Evolutionary conservation across 768 basidiomycete genomes (phyloP).

Genomic region (Nidula microcarpa): DNA sequence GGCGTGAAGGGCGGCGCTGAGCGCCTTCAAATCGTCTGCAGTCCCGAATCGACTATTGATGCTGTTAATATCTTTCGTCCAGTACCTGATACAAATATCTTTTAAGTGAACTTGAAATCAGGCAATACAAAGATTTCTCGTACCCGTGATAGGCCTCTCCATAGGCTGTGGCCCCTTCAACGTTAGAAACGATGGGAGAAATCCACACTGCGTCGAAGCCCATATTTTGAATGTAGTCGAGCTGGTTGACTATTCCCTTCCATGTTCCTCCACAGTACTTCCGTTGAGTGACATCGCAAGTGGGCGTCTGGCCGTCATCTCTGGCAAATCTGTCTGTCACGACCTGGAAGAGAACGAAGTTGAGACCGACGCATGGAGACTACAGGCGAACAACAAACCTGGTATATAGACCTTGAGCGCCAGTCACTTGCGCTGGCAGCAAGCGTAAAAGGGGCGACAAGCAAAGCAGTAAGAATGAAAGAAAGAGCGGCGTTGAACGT

Average conservation of each 20-base stretch:
- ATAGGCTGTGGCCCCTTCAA: slow-evolving; percentile 53
- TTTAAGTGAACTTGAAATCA: background rate
- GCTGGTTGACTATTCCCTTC: slow-evolving; percentile 55
- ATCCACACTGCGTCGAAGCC: slow-evolving; percentile 82
- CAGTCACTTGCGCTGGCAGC: slow-evolving; percentile 12
- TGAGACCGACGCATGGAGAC: background rate
- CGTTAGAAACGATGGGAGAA: slow-evolving; percentile 66
- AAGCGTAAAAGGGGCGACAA: background rate
- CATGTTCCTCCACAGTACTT: slow-evolving; percentile 75
- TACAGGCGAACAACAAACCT: slow-evolving; percentile 6
- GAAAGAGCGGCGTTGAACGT: background rate
- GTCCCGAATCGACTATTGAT: background rate
- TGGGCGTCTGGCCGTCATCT: slow-evolving; percentile 35
- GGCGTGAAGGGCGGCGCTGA: slow-evolving; percentile 57
- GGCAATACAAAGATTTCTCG: slow-evolving; percentile 18
- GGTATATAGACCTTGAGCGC: slow-evolving; percentile 20
- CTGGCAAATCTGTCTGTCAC: slow-evolving; percentile 69
- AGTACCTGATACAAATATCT: slow-evolving; percentile 20
- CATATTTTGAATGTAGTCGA: slow-evolving; percentile 72
- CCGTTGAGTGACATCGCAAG: slow-evolving; percentile 51
- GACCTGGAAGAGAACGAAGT: slow-evolving; percentile 25
- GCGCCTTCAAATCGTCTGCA: background rate
- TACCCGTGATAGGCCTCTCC: slow-evolving; percentile 77
- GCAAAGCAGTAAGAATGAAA: background rate
- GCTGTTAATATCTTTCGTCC: slow-evolving; percentile 37